Base-by-base conservation (phyloP, 495 filamentous ascomycete genomes). In the Podospora pseudoanserina region DNA sequence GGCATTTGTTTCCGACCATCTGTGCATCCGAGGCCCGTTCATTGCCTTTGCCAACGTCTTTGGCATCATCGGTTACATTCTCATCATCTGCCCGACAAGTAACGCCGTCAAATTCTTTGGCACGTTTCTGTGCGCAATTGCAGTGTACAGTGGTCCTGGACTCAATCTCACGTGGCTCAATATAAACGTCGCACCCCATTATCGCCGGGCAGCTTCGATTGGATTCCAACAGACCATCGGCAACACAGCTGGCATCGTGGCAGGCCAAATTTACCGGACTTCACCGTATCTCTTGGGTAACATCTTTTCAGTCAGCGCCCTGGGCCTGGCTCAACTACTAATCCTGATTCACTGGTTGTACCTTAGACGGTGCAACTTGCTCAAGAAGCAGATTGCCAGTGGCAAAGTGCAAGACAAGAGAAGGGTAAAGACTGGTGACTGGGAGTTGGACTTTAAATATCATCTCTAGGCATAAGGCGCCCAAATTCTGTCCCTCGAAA, bases 111-210 rank as follows among this genome's bases (percentile, higher is more conserved):
- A 83, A 66, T 89, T 86, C 72, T 85, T 87, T 63, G 86, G 82
- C 13, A 84, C 81, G 18, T 89, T 82, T 74, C 76, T 89, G 18
- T 82, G 79, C 39, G 84, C 81, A 1, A 77, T 84, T 28, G 83
- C 83, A 4, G 79, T 83, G 13, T 87, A 85, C 66, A 79, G 78
- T 11, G 80, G 79, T 9, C 77, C 82, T 3, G 85, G 85, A 6
- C 70, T 87, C 20, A 86, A 85, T 72, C 67, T 87, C 18, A 82
- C 82, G 9, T 88, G 85, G 86, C 72, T 87, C 26, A 85, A 86
- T 60, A 81, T 85, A 67, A 89, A 88, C 67, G 74, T 85, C 5
- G 84, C 86, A 2, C 85, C 84, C 27, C 85, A 89, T 59, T 86
- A 86, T 66, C 80, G 84, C 18, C 81, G 86, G 5, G 83, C 87